Evolutionary conservation across 495 filamentous ascomycete genomes (phyloP), one percentile per base, ranked within the genome.

Genomic region (Parmelia sp.): DNA sequence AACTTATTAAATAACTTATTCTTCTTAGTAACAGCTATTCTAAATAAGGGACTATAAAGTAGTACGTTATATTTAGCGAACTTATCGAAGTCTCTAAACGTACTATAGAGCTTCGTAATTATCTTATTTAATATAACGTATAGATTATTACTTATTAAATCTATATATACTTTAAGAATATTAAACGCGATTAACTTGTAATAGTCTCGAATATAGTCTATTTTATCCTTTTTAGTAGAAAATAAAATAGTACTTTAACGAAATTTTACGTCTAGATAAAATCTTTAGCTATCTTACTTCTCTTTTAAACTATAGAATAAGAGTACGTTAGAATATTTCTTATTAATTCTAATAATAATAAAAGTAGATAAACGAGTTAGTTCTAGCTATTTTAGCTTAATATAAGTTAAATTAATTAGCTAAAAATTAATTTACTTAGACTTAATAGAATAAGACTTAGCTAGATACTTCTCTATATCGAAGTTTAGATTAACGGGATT

Each of bases 141-240:
- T n/a, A n/a, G n/a, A n/a, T n/a, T n/a, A n/a, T 42, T 15, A 15
- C 4, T 42, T 42, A 42, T 10, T 42, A 42, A 19, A 42, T 42
- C 39, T 42, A 42, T 15, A 15, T 19, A 15, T 15, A 19, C 11
- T 15, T 42, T 42, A 42, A 42, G 4, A 15, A 42, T 42, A 42
- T 42, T 15, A 15, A 42, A 42, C 19, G 19, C 19, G 19, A 42
- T 36, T 36, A 33, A 35, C n/a, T 36, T 58, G 9, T 36, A 36
- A 8, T 58, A 58, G 19, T 58, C 39, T 35, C 39, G 35, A 58
- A 58, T 58, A 29, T 36, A 36, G 19, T 58, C 23, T n/a, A 58
- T 58, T 36, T 58, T 58, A 36, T 58, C 3, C 2, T 36, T 14
- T 36, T 58, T 58, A 58, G 15, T 58, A 42, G 39, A 19, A 42